phyloP scores from a whole-genome alignment of 176 grass and related monocot species.

The barley (Hordeum vulgare) region MorexV3_pseudomolecules_assembly NC_058518.1:487129961-487130460 shows the following conservation, averaged over 20 bases:
- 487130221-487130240: no score
- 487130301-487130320: not conserved
- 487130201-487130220: conserved; percentile 7
- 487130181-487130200: conserved; percentile 27
- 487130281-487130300: not conserved
- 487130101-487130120: not conserved
- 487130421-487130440: not conserved
- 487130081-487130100: conserved; percentile 25
- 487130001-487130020: not conserved
- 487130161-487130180: conserved; percentile 25
- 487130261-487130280: not conserved
- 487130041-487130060: not conserved
- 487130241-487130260: not conserved
- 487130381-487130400: conserved; percentile 1
- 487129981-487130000: not conserved
- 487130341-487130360: not conserved
- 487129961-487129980: conserved; percentile 17
- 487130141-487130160: conserved; percentile 1
- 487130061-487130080: not conserved
- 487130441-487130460: conserved; percentile 9
- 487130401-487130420: not conserved
- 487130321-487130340: not conserved
- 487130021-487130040: not conserved
- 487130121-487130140: not conserved
- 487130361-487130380: not conserved